Evolutionary conservation across 75 land plant genomes (phyloP).

Genomic region (Picea glauca): DNA sequence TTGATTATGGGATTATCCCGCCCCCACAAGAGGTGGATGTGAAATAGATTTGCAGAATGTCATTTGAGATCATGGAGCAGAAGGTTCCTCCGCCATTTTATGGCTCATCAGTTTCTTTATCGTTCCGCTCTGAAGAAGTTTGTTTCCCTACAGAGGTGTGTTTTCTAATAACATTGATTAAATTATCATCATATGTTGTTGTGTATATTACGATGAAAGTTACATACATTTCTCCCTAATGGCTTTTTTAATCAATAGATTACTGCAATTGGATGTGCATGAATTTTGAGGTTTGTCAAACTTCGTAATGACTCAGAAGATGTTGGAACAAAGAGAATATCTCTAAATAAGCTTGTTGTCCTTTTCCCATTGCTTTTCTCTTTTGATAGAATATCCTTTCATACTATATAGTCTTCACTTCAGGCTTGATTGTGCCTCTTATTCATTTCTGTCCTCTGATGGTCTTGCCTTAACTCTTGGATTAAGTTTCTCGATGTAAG

Average conservation of each 20-base stretch:
- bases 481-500: background rate
- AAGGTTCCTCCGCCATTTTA: slow-evolving; percentile 15
- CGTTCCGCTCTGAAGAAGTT: slow-evolving; percentile 20
- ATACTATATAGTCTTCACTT: background rate
- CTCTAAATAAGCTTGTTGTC: background rate
- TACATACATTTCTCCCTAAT: too few species aligned
- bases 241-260: too few species aligned
- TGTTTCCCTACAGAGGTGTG: slow-evolving; percentile 19
- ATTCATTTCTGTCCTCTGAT: background rate
- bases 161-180: background rate
- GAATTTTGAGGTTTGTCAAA: background rate
- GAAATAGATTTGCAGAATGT: slow-evolving; percentile 12
- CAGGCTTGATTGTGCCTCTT: background rate
- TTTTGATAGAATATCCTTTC: background rate
- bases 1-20: background rate
- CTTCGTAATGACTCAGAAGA: background rate
- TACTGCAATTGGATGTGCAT: background rate
- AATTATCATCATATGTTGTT: too few species aligned
- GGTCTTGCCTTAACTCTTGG: background rate
- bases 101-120: background rate
- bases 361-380: background rate
- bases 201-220: too few species aligned
- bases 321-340: background rate
- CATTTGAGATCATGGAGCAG: slow-evolving; percentile 26
- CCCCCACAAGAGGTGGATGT: background rate